phyloP scores from a whole-genome alignment of 148 eudicot genomes.

The Nepenthes gracilis region DNA sequence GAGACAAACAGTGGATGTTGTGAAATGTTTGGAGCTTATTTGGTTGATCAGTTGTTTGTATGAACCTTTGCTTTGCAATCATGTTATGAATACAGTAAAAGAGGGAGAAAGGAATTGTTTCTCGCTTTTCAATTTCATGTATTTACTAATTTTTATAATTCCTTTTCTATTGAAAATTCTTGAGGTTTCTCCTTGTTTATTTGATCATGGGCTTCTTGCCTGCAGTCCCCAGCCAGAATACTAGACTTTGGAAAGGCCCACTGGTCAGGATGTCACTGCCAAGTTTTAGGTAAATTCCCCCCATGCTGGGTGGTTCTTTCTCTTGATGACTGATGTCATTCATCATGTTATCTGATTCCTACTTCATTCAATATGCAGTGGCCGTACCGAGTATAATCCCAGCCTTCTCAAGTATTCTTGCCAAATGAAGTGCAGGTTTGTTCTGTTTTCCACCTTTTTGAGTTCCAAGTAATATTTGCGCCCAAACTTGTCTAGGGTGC shows the following conservation, averaged over 20 bases:
- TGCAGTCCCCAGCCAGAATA: slow-evolving; percentile 23
- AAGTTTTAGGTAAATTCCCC: slow-evolving; percentile 54
- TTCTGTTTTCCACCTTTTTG: not conserved
- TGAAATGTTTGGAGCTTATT: too few species aligned
- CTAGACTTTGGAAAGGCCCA: slow-evolving; percentile 62
- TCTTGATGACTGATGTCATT: not conserved
- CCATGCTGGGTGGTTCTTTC: not conserved
- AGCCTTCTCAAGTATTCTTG: slow-evolving; percentile 72
- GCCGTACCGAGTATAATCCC: slow-evolving; percentile 57
- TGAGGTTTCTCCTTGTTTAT: not conserved
- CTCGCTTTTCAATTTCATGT: too few species aligned
- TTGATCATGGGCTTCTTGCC: not conserved
- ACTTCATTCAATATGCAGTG: slow-evolving; percentile 32
- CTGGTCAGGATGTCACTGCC: slow-evolving; percentile 66
- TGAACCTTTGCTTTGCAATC: too few species aligned
- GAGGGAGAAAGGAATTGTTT: too few species aligned
- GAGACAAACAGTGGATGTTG: too few species aligned
- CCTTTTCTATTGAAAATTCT: not conserved
- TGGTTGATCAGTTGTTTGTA: too few species aligned
- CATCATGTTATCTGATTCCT: not conserved
- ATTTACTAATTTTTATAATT: too few species aligned
- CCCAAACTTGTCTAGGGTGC: not conserved
- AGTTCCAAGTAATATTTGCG: not conserved
- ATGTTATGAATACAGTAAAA: too few species aligned
- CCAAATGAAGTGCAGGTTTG: slow-evolving; percentile 80